Conservation (phyloP, 305 asterid species). For the Solanum hybrid region DNA sequence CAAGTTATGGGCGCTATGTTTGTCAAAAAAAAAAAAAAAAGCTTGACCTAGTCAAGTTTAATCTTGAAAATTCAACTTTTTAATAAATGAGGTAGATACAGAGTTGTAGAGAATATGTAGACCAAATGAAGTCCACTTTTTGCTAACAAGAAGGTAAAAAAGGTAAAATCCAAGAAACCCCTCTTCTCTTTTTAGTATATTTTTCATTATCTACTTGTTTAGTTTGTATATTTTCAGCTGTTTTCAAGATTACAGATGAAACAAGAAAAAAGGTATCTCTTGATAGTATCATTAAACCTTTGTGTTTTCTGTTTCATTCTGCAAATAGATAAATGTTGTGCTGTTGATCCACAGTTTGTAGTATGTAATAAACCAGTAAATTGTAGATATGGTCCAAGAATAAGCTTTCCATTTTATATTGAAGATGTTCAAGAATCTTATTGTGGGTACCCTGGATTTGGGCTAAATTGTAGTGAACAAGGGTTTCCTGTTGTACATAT, state of each 20-base stretch:
- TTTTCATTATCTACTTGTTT: not conserved
- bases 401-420: conserved; percentile 48
- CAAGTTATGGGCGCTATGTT: not conserved
- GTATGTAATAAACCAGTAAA: conserved; percentile 22
- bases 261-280: not conserved
- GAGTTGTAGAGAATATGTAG: not conserved
- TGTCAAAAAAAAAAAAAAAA: not conserved
- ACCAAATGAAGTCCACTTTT: not conserved
- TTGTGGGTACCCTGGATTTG: conserved; percentile 39
- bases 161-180: not conserved
- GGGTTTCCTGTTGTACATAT: conserved; percentile 20
- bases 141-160: not conserved
- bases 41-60: not conserved
- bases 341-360: conserved; percentile 30
- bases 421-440: conserved; percentile 15
- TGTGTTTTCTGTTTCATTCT: conserved; percentile 17
- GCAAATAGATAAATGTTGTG: conserved; percentile 5
- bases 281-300: conserved; percentile 4
- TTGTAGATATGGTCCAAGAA: conserved; percentile 30
- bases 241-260: conserved; percentile 17
- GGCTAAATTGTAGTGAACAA: conserved; percentile 19
- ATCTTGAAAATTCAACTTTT: not conserved
- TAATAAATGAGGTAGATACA: not conserved
- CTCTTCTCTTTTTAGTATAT: not conserved
- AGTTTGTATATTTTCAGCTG: not conserved